Conservation (phyloP, 805 yeast genomes). For the Wickerhamomyces strasburgensis region DNA sequence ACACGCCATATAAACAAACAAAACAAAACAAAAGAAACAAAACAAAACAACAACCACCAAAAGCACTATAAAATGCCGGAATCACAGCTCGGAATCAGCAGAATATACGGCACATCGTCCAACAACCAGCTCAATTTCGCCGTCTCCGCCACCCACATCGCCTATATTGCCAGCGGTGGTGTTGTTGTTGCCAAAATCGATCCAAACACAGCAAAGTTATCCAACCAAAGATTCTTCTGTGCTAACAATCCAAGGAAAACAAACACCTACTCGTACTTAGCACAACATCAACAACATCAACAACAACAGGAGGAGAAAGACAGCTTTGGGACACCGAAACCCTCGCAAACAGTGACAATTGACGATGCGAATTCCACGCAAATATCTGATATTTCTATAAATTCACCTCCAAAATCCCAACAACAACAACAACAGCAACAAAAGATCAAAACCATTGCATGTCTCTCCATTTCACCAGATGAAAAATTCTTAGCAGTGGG, state of each 20-base stretch:
- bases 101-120: constrained; percentile 46
- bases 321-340: constrained; percentile 12
- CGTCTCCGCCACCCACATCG: constrained; percentile 37
- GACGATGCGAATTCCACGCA: constrained; percentile 7
- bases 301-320: constrained; percentile 13
- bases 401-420: constrained; percentile 16
- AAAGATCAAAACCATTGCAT: constrained; percentile 47
- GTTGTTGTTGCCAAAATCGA: constrained; percentile 43
- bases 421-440: too few species aligned
- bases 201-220: constrained; percentile 15
- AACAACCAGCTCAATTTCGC: constrained; percentile 35
- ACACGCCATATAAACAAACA: constrained; percentile 3
- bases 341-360: constrained; percentile 11
- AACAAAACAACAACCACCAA: too few species aligned
- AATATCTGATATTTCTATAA: constrained; percentile 10
- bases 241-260: constrained; percentile 31
- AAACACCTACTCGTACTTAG: constrained; percentile 12
- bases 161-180: constrained; percentile 57
- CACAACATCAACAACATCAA: constrained; percentile 3
- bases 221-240: constrained; percentile 46
- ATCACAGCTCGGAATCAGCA: constrained; percentile 13
- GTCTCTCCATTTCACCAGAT: constrained; percentile 56
- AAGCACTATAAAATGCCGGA: too few species aligned
- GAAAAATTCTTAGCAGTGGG: constrained; percentile 58
- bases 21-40: background rate